These are phyloP conservation scores for Ambrosiella beaveri DNA, from an alignment of 2,329 filamentous ascomycete species.

Conservation along the genomic window DNA sequence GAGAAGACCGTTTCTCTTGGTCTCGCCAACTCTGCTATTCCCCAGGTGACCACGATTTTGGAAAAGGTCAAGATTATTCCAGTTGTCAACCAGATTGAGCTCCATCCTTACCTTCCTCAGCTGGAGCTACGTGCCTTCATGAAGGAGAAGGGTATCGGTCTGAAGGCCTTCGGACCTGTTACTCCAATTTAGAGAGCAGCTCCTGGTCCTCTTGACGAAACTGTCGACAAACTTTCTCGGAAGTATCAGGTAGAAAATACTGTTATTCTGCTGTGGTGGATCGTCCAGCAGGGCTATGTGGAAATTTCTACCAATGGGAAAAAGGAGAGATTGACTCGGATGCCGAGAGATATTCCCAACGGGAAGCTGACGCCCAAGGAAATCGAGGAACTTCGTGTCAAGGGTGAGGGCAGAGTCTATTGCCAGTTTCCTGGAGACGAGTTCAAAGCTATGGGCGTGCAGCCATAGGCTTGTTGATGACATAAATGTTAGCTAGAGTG, in stretches of 20 bases:
- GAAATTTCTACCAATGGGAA: slow-evolving; percentile 13
- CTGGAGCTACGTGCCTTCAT: slow-evolving; percentile 51
- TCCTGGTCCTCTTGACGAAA: slow-evolving; percentile 47
- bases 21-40: slow-evolving; percentile 60
- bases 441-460: slow-evolving; percentile 7
- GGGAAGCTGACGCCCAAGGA: slow-evolving; percentile 9
- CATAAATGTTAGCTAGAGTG: too few relatives aligned
- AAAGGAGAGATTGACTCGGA: slow-evolving; percentile 13
- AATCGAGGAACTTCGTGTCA: slow-evolving; percentile 1
- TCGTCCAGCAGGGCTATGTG: slow-evolving; percentile 6
- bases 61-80: slow-evolving; percentile 59
- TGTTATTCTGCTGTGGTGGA: slow-evolving; percentile 74
- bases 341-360: slow-evolving; percentile 14
- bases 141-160: slow-evolving; percentile 49
- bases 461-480: not conserved
- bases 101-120: slow-evolving; percentile 79
- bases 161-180: slow-evolving; percentile 75
- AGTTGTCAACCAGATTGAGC: slow-evolving; percentile 71
- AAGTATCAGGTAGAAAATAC: slow-evolving; percentile 58
- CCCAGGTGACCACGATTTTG: slow-evolving; percentile 62
- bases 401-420: not conserved
- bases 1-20: slow-evolving; percentile 53
- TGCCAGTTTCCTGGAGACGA: slow-evolving; percentile 1
- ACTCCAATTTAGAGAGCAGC: slow-evolving; percentile 52
- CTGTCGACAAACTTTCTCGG: slow-evolving; percentile 45